Evolutionary conservation across 306 rosid genomes (phyloP).

Genomic region (Prunus mongolica): DNA sequence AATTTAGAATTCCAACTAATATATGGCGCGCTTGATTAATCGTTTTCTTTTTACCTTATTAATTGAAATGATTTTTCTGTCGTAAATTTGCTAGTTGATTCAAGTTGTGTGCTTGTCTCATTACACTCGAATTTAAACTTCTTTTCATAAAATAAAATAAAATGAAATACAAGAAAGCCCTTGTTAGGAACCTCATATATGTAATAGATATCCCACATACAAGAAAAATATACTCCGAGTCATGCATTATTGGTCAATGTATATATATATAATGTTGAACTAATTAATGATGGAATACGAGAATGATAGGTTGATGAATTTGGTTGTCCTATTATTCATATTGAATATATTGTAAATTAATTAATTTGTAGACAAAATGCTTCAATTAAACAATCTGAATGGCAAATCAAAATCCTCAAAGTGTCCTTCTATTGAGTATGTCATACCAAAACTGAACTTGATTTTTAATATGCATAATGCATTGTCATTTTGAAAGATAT

Average conservation of each 20-base stretch:
- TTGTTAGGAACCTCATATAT: background rate
- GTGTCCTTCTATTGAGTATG: background rate
- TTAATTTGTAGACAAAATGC: background rate
- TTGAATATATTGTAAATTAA: background rate
- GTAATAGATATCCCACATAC: background rate
- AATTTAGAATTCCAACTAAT: too few relatives aligned
- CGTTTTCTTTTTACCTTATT: too few relatives aligned
- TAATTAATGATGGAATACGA: background rate
- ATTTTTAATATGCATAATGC: background rate
- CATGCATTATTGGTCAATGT: background rate
- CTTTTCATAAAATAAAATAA: too few relatives aligned
- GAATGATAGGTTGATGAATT: background rate
- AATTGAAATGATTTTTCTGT: too few relatives aligned
- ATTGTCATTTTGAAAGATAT: slow-evolving; percentile 1
- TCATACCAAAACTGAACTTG: background rate
- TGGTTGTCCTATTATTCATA: background rate
- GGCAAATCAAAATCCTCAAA: background rate
- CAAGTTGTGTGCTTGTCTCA: too few relatives aligned
- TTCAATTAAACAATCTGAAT: background rate
- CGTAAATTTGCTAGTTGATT: too few relatives aligned
- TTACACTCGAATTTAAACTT: too few relatives aligned
- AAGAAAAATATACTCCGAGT: background rate
- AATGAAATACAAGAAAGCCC: too few relatives aligned
- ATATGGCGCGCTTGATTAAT: too few relatives aligned
- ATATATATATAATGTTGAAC: background rate